A percentile compares a stretch with the other conserved stretches of the same genome.
These are phyloP conservation scores for Bocquillonia castaneifolia DNA, from an alignment of 441 rosid genomes.

Conservation along the genomic window DNA sequence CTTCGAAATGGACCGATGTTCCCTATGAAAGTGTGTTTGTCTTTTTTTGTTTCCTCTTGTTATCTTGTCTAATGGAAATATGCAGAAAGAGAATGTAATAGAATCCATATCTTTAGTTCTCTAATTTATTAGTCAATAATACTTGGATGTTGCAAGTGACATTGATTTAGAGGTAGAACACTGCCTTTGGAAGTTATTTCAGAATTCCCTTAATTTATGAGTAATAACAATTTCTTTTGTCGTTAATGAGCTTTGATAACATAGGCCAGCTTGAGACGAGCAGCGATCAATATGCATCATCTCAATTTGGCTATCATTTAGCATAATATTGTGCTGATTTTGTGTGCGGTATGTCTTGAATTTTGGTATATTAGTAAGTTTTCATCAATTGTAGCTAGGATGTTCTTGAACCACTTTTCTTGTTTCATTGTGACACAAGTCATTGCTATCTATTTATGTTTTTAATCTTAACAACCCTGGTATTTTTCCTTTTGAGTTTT, in stretches of 20 bases:
- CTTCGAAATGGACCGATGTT: not conserved
- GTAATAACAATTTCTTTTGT: not conserved
- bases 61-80: not conserved
- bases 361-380: not conserved
- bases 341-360: not conserved
- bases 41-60: not conserved
- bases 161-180: not conserved
- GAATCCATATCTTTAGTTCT: constrained; percentile 1
- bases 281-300: not conserved
- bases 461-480: not conserved
- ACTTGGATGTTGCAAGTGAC: not conserved
- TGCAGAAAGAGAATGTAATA: not conserved
- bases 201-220: not conserved
- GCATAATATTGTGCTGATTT: not conserved
- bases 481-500: not conserved
- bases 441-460: not conserved
- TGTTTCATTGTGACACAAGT: not conserved
- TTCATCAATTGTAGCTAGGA: not conserved
- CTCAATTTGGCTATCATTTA: not conserved
- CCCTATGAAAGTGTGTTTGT: not conserved
- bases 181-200: not conserved
- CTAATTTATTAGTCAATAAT: not conserved
- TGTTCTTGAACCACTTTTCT: not conserved
- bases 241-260: no score
- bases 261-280: no score